Evolutionary conservation across 2,329 filamentous ascomycete species (phyloP).

Genomic region (Fulvia fulva): DNA sequence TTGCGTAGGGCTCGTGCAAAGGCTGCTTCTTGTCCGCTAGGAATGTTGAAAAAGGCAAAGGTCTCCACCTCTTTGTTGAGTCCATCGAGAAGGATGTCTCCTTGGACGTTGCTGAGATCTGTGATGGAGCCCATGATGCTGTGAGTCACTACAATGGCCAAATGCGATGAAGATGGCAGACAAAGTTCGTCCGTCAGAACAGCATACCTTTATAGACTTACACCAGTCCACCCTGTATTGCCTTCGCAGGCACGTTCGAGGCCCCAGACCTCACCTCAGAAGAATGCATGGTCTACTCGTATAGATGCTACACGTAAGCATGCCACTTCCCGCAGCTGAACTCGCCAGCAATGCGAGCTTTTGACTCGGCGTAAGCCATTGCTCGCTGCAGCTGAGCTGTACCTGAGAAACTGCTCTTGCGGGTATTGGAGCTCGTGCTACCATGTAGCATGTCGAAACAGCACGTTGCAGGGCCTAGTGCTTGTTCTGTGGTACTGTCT

Average conservation of each 20-base stretch:
- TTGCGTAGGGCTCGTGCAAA: constrained; percentile 21
- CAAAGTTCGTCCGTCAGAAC: not conserved
- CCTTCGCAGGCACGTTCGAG: not conserved
- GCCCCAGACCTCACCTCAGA: not conserved
- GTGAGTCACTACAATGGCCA: not conserved
- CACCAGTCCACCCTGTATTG: not conserved
- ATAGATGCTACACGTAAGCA: not conserved
- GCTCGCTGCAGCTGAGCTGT: not conserved
- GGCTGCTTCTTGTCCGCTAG: constrained; percentile 13
- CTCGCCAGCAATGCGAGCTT: not conserved
- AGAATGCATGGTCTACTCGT: not conserved
- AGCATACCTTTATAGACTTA: not conserved
- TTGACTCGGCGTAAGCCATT: not conserved
- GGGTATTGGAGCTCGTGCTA: not conserved
- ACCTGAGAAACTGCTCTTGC: not conserved
- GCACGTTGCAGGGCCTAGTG: not conserved
- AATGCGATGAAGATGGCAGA: not conserved
- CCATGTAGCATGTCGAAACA: not conserved
- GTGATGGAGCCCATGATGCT: constrained; percentile 12
- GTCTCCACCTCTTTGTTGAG: constrained; percentile 26
- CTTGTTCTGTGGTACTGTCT: not conserved
- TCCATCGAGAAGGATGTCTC: constrained; percentile 28
- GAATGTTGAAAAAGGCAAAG: constrained; percentile 30
- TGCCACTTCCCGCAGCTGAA: not conserved
- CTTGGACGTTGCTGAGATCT: constrained; percentile 25